Evolutionary conservation across 768 basidiomycete genomes (phyloP).

Genomic region (Crassisporium funariophilum): DNA sequence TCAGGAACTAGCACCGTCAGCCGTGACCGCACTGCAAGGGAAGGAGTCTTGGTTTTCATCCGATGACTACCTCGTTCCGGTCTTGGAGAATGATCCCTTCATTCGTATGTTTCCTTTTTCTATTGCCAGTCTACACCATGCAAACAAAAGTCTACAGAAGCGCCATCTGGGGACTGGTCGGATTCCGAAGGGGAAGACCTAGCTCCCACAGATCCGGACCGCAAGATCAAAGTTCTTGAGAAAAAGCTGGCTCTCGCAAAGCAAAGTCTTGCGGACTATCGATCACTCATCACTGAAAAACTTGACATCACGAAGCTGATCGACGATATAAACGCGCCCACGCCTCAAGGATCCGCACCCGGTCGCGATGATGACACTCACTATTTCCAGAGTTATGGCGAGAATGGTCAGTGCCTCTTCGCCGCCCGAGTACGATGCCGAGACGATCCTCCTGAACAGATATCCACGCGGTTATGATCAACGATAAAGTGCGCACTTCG

Average conservation of each 20-base stretch:
- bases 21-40: slow-evolving; percentile 52
- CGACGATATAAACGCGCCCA: slow-evolving; percentile 42
- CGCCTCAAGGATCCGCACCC: slow-evolving; percentile 26
- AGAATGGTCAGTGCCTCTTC: slow-evolving; percentile 64
- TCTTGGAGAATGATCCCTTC: slow-evolving; percentile 83
- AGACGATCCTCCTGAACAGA: slow-evolving; percentile 47
- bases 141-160: slow-evolving; percentile 42
- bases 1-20: slow-evolving; percentile 55
- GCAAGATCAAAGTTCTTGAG: slow-evolving; percentile 61
- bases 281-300: slow-evolving; percentile 53
- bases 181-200: slow-evolving; percentile 69
- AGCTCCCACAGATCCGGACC: slow-evolving; percentile 31
- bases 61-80: slow-evolving; percentile 83
- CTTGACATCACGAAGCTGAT: slow-evolving; percentile 48
- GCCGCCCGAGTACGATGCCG: neutral
- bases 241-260: slow-evolving; percentile 60
- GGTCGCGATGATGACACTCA: slow-evolving; percentile 86
- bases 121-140: no score
- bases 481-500: slow-evolving; percentile 91
- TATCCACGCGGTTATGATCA: slow-evolving; percentile 96
- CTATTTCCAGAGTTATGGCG: slow-evolving; percentile 90
- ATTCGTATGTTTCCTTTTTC: slow-evolving; percentile 66
- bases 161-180: slow-evolving; percentile 71
- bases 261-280: slow-evolving; percentile 65
- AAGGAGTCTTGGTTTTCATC: slow-evolving; percentile 64